phyloP scores from a whole-genome alignment of 805 yeast genomes.

The Pichia sporocuriosa region DNA sequence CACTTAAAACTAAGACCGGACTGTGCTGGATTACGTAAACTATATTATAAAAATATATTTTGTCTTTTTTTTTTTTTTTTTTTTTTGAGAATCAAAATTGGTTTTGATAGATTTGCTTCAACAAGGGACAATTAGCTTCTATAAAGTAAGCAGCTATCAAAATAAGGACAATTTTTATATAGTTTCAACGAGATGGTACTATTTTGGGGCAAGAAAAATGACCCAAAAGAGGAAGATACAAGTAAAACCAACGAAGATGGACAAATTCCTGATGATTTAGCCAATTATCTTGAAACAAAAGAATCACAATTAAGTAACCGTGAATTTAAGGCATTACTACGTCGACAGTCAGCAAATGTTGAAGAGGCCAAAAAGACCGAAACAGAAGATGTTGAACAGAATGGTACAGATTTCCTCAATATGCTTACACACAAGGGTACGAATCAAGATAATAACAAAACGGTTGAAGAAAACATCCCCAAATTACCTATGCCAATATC shows the following conservation, averaged over 20 bases:
- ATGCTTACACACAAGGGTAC: constrained; percentile 4
- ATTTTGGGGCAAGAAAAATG: constrained; percentile 9
- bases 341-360: constrained; percentile 11
- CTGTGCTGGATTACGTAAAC: no score
- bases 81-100: no score
- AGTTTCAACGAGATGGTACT: constrained; percentile 20
- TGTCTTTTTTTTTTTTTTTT: no score
- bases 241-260: neutral
- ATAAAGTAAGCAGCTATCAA: no score
- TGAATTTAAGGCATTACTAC: constrained; percentile 25
- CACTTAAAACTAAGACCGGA: no score
- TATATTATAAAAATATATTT: no score
- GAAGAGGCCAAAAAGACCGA: constrained; percentile 5
- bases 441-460: neutral
- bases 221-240: neutral
- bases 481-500: constrained; percentile 5
- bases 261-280: constrained; percentile 22
- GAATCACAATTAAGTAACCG: constrained; percentile 27
- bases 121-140: no score
- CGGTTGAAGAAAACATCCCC: constrained; percentile 1
- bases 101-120: no score
- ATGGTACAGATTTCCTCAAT: constrained; percentile 1
- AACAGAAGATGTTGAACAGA: constrained; percentile 1
- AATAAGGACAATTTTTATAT: no score
- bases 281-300: constrained; percentile 20